Evolutionary conservation across 805 yeast species (phyloP), one percentile per base, ranked within the genome.

Genomic region (Cyberlindnera euphorbiae): DNA sequence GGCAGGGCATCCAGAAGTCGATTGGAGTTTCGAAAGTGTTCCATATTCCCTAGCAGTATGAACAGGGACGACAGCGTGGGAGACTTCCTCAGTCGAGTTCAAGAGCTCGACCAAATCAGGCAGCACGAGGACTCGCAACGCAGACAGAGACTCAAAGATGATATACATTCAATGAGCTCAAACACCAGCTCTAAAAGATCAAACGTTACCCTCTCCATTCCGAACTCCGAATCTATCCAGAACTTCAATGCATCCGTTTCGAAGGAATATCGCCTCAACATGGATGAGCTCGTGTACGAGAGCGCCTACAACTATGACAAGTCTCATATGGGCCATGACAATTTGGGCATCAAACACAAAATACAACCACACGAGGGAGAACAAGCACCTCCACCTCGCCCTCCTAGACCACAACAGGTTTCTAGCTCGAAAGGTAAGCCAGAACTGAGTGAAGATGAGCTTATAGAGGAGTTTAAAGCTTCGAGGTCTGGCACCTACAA

Each of bases 261-360:
- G 4, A 47, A 49, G 17, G 64, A 65, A 8, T 72, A 69, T 32
- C 75, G 79, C 55, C 36, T 52, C 8, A 38, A 47, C 21, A 56
- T 67, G 37, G 62, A 59, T 43, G 60, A 64, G 6, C 65, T 82
- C 48, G 70, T 79, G 63, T 69, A 67, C 38, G 89, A 82, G 58
- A 58, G 66, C 33, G 71, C 80, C 4, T 83, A 90, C 61, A 79
- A 77, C 45, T 51, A 57, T 7, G 63, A 64, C 8, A 59, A 63
- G 22, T 88, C 66, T 4, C 29, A 35, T 17, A 42, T 29, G 27
- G 22, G 9, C 22, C 9, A 8, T 19, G 22, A 9, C 9, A 9
- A 19, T 19, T n/a, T n/a, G n/a, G n/a, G n/a, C n/a, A n/a, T n/a
- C n/a, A n/a, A n/a, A n/a, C n/a, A n/a, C n/a, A n/a, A n/a, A n/a